Percentiles rank a stretch among this genome's conserved stretches.
Evolutionary conservation across 805 yeast species (phyloP).

Genomic region (Nakazawaea anatomiae): DNA sequence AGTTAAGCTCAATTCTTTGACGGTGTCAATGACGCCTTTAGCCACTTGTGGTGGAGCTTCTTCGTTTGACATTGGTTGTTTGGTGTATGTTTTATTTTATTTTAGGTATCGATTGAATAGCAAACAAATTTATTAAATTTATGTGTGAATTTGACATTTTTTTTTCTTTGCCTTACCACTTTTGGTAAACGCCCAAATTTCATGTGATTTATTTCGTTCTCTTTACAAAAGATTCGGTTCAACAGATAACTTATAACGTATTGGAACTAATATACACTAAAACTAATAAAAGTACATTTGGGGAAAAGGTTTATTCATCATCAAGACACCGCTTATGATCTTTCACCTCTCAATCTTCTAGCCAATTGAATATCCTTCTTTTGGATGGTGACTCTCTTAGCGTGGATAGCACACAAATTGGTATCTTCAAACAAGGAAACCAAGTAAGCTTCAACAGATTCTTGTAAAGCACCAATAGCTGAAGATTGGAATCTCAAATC

Average conservation of each 20-base stretch:
- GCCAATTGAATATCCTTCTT: conserved; percentile 98
- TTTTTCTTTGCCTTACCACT: too few relatives aligned
- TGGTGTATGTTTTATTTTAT: too few relatives aligned
- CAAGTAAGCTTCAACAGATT: conserved; percentile 96
- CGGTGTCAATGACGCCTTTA: background rate
- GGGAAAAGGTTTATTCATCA: background rate
- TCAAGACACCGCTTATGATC: conserved; percentile 45
- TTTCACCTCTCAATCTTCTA: conserved; percentile 96
- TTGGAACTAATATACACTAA: conserved; percentile 8
- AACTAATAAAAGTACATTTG: conserved; percentile 6
- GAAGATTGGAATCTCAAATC: conserved; percentile 95
- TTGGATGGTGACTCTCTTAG: conserved; percentile 98
- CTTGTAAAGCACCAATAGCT: conserved; percentile 97
- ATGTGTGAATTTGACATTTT: too few relatives aligned
- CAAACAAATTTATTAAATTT: too few relatives aligned
- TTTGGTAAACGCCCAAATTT: too few relatives aligned
- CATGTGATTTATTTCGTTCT: too few relatives aligned
- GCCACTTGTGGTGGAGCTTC: background rate
- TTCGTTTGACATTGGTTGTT: background rate
- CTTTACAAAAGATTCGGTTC: too few relatives aligned
- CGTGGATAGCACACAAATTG: conserved; percentile 97
- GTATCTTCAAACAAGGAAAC: conserved; percentile 97
- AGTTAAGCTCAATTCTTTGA: conserved; percentile 24
- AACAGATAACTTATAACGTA: background rate
- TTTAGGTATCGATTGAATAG: too few relatives aligned